phyloP scores from a whole-genome alignment of 2,329 filamentous ascomycete species.

The Cladosporium sp. region DNA sequence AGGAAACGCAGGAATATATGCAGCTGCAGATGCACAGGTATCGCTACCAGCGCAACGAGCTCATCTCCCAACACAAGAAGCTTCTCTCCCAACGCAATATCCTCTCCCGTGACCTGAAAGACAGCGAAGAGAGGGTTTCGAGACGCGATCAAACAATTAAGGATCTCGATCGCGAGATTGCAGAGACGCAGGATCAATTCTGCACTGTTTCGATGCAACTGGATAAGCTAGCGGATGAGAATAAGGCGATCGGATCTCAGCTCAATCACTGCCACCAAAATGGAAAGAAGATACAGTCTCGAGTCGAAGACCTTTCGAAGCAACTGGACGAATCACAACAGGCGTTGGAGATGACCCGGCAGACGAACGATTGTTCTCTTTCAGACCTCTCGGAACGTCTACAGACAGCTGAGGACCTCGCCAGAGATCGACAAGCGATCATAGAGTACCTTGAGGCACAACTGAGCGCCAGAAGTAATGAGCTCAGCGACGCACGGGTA shows the following conservation, averaged over 20 bases:
- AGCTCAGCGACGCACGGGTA: no score
- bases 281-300: background rate
- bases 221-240: no score
- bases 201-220: no score
- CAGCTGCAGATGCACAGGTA: constrained; percentile 5
- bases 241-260: no score
- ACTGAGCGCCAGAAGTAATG: no score
- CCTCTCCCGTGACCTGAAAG: background rate
- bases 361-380: background rate
- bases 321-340: background rate
- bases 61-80: no score
- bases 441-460: background rate
- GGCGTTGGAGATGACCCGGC: background rate
- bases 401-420: background rate
- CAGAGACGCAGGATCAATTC: no score
- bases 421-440: background rate
- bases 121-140: background rate
- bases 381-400: background rate
- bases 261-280: background rate
- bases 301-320: background rate
- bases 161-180: background rate
- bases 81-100: background rate
- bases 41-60: background rate
- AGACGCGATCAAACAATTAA: background rate
- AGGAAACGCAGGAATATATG: background rate